phyloP scores from a whole-genome alignment of 2,329 filamentous ascomycete species.

The Fusarium solani-melongenae region DNA sequence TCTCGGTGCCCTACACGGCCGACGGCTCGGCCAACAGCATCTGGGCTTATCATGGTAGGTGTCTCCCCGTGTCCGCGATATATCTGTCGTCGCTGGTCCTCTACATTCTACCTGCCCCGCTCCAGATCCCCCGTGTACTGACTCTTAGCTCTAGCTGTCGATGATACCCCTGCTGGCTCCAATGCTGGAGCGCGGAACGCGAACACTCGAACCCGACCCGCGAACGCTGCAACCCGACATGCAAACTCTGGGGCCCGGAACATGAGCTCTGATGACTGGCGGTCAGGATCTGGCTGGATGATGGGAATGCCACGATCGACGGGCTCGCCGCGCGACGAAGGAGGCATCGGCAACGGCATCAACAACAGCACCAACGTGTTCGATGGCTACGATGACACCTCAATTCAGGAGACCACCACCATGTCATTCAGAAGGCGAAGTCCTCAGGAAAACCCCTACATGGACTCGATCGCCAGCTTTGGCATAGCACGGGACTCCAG shows the following conservation, averaged over 20 bases:
- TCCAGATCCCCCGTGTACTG: slow-evolving; percentile 14
- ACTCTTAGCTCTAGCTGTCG: slow-evolving; percentile 40
- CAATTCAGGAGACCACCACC: slow-evolving; percentile 38
- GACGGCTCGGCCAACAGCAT: slow-evolving; percentile 50
- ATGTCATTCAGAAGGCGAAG: slow-evolving; percentile 47
- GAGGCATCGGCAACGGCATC: not conserved
- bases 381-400: slow-evolving; percentile 18
- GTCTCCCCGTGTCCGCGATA: slow-evolving; percentile 54
- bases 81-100: slow-evolving; percentile 52
- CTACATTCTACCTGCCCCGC: not conserved
- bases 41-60: slow-evolving; percentile 57
- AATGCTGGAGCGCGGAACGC: slow-evolving; percentile 69
- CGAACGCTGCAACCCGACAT: slow-evolving; percentile 54
- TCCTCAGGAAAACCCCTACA: slow-evolving; percentile 55
- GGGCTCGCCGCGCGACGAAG: not conserved
- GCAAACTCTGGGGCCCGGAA: slow-evolving; percentile 55
- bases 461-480: slow-evolving; percentile 43
- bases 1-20: slow-evolving; percentile 52
- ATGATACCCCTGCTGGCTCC: slow-evolving; percentile 69
- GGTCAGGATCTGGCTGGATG: not conserved
- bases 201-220: slow-evolving; percentile 66
- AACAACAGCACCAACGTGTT: slow-evolving; percentile 14
- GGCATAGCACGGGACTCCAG: slow-evolving; percentile 63
- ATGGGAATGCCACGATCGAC: not conserved
- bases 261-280: not conserved